Conservation (phyloP, 768 basidiomycete genomes). For the Boletus fagicola region DNA sequence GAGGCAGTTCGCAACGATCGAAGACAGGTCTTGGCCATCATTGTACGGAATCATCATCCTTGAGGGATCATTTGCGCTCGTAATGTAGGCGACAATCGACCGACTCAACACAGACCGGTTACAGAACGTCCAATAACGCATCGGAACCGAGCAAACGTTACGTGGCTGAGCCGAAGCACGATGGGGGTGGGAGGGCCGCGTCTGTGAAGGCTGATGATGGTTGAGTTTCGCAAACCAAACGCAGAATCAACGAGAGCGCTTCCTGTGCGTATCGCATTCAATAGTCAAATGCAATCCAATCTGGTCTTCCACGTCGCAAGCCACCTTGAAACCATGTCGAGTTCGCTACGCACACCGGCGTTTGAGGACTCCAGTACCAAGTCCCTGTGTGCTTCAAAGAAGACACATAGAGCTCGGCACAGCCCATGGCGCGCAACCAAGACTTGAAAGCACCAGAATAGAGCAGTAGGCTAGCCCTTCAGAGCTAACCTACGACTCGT, state of each 20-base stretch:
- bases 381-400: conserved; percentile 16
- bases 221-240: conserved; percentile 14
- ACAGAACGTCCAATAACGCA: conserved; percentile 17
- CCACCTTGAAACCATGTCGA: conserved; percentile 49
- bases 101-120: conserved; percentile 20
- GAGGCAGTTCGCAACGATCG: conserved; percentile 13
- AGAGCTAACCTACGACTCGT: conserved; percentile 20
- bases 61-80: background rate
- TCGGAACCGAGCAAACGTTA: conserved; percentile 40
- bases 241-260: conserved; percentile 17
- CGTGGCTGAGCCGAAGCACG: conserved; percentile 24
- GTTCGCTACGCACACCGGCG: conserved; percentile 52
- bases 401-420: conserved; percentile 26
- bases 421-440: conserved; percentile 54
- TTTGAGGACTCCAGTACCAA: conserved; percentile 46
- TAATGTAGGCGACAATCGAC: conserved; percentile 1
- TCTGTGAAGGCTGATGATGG: conserved; percentile 22
- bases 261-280: conserved; percentile 38
- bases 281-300: conserved; percentile 20
- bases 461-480: conserved; percentile 24
- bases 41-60: background rate
- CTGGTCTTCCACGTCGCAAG: conserved; percentile 25
- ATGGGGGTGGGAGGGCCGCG: conserved; percentile 22
- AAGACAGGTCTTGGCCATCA: conserved; percentile 35
- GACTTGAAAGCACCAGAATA: conserved; percentile 54